Evolutionary conservation across 352 stramenopile species (phyloP).

Genomic region (Peronospora belbahrii): DNA sequence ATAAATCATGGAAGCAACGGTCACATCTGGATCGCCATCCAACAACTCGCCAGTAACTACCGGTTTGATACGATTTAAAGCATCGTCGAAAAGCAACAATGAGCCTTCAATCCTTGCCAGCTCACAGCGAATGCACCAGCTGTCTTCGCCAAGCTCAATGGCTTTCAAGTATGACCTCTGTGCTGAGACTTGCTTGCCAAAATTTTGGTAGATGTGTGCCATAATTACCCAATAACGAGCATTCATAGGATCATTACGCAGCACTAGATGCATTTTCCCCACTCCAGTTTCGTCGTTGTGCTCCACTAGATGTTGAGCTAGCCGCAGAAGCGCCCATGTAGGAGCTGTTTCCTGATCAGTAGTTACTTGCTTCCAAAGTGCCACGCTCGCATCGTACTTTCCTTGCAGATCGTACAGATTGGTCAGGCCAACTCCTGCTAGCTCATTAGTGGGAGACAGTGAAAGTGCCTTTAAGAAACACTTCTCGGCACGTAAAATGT

Average conservation of each 20-base stretch:
- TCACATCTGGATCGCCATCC: slow-evolving; percentile 17
- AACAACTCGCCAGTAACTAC: slow-evolving; percentile 25
- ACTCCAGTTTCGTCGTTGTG: slow-evolving; percentile 60
- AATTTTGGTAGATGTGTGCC: slow-evolving; percentile 74
- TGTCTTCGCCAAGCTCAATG: slow-evolving; percentile 57
- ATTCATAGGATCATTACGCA: slow-evolving; percentile 65
- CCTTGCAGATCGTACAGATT: slow-evolving; percentile 53
- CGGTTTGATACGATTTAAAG: slow-evolving; percentile 46
- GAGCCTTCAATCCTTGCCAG: slow-evolving; percentile 71
- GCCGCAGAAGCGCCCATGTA: slow-evolving; percentile 62
- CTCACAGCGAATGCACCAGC: slow-evolving; percentile 68
- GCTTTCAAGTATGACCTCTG: slow-evolving; percentile 75
- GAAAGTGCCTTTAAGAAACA: slow-evolving; percentile 80
- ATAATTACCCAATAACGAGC: slow-evolving; percentile 62
- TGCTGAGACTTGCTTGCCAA: slow-evolving; percentile 68
- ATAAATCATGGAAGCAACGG: slow-evolving; percentile 49
- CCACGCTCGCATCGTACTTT: slow-evolving; percentile 57
- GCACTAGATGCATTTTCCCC: slow-evolving; percentile 57
- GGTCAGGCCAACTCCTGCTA: slow-evolving; percentile 61
- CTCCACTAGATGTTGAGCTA: slow-evolving; percentile 65
- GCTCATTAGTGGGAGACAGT: slow-evolving; percentile 39
- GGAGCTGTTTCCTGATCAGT: slow-evolving; percentile 46
- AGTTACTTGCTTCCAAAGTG: slow-evolving; percentile 64
- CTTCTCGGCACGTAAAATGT: slow-evolving; percentile 72
- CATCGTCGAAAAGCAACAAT: slow-evolving; percentile 63